Evolutionary conservation across 192 early-diverging fungal species (phyloP).

Genomic region (Phycomyces blakesleeanus): DNA sequence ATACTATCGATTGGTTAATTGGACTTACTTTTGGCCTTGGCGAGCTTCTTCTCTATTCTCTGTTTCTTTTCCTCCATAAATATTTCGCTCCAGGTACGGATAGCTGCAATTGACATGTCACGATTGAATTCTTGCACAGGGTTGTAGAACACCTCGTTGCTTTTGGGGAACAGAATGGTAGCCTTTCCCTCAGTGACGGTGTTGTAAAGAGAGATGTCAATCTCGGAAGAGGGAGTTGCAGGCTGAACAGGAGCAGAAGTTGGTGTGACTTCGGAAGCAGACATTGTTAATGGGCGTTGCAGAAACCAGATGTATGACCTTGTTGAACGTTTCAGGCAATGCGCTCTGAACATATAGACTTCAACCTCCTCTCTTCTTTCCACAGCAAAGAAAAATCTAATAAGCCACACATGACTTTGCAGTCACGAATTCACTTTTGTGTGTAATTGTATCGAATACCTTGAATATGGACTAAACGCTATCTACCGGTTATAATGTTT

Average conservation of each 20-base stretch:
- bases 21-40: constrained; percentile 27
- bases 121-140: constrained; percentile 97
- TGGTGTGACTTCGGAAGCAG: neutral
- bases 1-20: neutral
- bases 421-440: no score
- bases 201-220: constrained; percentile 47
- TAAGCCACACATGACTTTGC: no score
- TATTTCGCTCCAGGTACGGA: constrained; percentile 87
- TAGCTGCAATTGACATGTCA: constrained; percentile 96
- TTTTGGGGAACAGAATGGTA: constrained; percentile 79
- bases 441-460: no score
- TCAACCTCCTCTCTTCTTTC: no score
- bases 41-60: constrained; percentile 50
- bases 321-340: neutral
- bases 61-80: constrained; percentile 59
- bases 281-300: no score
- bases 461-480: no score
- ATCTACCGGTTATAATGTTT: no score
- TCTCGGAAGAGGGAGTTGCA: constrained; percentile 4
- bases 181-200: constrained; percentile 75
- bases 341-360: neutral
- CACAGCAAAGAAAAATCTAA: no score
- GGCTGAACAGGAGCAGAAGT: neutral
- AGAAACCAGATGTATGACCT: no score
- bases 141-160: constrained; percentile 98